These are phyloP conservation scores for Isatis lusitanica DNA, from an alignment of 441 rosid genomes.

Conservation along the genomic window DNA sequence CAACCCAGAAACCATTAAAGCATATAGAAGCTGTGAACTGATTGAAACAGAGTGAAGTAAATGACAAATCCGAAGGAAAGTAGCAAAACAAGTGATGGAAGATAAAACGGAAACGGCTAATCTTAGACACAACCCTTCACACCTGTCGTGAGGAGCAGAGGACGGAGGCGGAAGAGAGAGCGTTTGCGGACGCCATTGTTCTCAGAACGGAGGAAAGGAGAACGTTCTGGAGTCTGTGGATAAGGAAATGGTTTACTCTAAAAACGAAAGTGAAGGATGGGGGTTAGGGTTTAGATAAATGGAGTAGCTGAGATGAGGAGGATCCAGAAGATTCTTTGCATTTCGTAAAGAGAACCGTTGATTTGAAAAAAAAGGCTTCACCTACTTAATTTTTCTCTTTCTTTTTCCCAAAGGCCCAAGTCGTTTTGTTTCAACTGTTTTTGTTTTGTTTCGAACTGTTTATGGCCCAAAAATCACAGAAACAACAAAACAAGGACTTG, in stretches of 20 bases:
- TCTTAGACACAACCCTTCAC: conserved; percentile 33
- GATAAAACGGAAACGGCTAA: background rate
- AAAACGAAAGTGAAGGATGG: background rate
- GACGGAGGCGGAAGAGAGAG: conserved; percentile 68
- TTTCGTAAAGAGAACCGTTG: conserved; percentile 36
- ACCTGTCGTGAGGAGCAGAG: conserved; percentile 83
- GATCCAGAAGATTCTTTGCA: conserved; percentile 77
- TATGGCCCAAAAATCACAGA: conserved; percentile 12
- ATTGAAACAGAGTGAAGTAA: background rate
- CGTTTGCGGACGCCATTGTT: conserved; percentile 85
- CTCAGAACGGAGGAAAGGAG: background rate
- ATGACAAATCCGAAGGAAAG: background rate
- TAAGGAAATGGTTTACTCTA: background rate
- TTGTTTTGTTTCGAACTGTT: no score
- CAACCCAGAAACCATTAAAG: background rate
- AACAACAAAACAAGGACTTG: no score
- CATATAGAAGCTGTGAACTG: background rate
- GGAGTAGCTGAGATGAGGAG: conserved; percentile 24
- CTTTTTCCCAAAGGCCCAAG: background rate
- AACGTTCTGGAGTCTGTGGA: conserved; percentile 23
- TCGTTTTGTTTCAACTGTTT: background rate
- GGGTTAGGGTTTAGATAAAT: conserved; percentile 46
- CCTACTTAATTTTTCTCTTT: background rate
- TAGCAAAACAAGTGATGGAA: background rate
- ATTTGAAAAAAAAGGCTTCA: conserved; percentile 16